Conservation (phyloP, 2,329 filamentous ascomycete genomes). For the Phyllosticta citribraziliensis region DNA sequence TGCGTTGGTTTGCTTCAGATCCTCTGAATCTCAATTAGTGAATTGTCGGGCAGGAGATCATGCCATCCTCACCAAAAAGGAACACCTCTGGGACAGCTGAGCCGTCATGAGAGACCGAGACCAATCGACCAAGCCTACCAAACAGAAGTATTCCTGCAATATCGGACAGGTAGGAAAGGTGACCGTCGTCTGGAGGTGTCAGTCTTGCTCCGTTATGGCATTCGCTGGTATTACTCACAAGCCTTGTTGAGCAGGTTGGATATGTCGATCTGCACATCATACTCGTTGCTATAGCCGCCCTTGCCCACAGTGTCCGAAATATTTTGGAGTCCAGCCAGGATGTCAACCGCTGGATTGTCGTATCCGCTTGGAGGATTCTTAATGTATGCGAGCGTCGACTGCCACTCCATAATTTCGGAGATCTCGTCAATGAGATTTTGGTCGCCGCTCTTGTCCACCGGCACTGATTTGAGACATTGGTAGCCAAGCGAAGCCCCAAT, state of each 20-base stretch:
- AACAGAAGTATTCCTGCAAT: neutral
- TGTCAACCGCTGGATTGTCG: constrained; percentile 28
- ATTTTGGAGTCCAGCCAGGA: constrained; percentile 27
- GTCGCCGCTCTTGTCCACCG: constrained; percentile 25
- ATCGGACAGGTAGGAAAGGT: neutral
- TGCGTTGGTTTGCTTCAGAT: constrained; percentile 19
- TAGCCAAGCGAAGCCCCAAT: constrained; percentile 26
- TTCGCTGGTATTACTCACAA: constrained; percentile 7
- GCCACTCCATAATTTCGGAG: constrained; percentile 28
- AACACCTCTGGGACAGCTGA: constrained; percentile 27
- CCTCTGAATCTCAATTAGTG: constrained; percentile 12
- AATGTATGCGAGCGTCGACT: constrained; percentile 30
- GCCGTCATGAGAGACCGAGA: constrained; percentile 28
- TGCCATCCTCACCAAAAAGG: constrained; percentile 10
- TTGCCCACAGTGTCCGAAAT: constrained; percentile 23
- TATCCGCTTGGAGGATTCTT: constrained; percentile 28
- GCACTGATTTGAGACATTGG: constrained; percentile 27
- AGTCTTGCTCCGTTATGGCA: neutral
- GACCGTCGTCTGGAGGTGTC: neutral
- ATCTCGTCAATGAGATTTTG: constrained; percentile 25
- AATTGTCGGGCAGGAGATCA: neutral
- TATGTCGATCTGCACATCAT: constrained; percentile 27
- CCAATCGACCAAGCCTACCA: constrained; percentile 17
- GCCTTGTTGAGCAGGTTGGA: neutral
- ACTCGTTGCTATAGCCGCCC: constrained; percentile 28